phyloP scores from a whole-genome alignment of 305 asterid species.

The Fraxinus greggii region DNA sequence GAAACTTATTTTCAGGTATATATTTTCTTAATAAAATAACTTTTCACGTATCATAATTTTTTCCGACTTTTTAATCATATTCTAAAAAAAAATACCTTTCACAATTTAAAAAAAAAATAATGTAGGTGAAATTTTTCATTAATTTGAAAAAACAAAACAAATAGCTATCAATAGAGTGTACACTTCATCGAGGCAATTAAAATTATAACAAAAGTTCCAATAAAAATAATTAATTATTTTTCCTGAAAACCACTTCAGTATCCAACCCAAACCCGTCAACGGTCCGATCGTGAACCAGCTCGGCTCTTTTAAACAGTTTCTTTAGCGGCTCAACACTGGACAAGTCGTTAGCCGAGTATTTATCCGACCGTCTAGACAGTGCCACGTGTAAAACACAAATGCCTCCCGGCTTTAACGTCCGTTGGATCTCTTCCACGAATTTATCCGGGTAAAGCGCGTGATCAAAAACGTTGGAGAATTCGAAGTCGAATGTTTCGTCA shows the following conservation, averaged over 20 bases:
- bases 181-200: not conserved
- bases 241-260: conserved; percentile 62
- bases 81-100: too few species aligned
- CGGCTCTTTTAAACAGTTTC: conserved; percentile 53
- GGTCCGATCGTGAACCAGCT: conserved; percentile 44
- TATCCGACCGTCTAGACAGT: conserved; percentile 53
- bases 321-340: conserved; percentile 58
- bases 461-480: conserved; percentile 79
- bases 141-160: not conserved
- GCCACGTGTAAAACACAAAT: conserved; percentile 74
- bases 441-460: conserved; percentile 69
- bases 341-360: conserved; percentile 78
- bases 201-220: not conserved
- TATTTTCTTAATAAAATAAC: too few species aligned
- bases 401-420: conserved; percentile 65
- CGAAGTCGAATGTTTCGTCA: conserved; percentile 58
- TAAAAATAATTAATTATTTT: conserved; percentile 10
- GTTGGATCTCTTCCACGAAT: conserved; percentile 80
- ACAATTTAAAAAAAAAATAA: too few species aligned
- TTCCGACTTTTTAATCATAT: not conserved
- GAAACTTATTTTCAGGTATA: too few species aligned
- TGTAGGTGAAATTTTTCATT: not conserved
- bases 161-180: not conserved
- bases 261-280: conserved; percentile 74
- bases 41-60: too few species aligned